Evolutionary conservation across 495 filamentous ascomycete genomes (phyloP).

Genomic region (Trichocladium uniseriatum): DNA sequence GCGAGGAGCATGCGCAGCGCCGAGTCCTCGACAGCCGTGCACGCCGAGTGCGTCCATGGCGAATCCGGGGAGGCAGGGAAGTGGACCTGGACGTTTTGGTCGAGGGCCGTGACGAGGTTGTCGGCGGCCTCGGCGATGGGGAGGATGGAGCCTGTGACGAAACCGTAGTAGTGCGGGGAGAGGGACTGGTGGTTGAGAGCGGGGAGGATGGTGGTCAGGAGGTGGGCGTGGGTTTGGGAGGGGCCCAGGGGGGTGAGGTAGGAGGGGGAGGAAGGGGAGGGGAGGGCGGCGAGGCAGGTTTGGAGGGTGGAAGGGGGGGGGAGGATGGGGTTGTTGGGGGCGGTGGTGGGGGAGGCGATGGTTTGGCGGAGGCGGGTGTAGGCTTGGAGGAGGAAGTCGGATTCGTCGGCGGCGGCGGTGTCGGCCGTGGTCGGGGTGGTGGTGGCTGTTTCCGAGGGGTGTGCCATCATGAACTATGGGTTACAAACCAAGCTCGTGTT

Average conservation of each 20-base stretch:
- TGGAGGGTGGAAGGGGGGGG: conserved; percentile 9
- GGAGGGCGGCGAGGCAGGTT: conserved; percentile 22
- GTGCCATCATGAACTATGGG: neutral
- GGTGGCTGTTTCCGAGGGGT: neutral
- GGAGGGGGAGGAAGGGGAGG: conserved; percentile 6
- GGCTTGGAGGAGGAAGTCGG: conserved; percentile 10
- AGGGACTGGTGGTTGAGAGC: conserved; percentile 54
- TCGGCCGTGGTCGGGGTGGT: too few species aligned
- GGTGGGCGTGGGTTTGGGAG: conserved; percentile 25
- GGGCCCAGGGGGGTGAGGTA: conserved; percentile 19
- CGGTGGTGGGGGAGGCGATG: neutral
- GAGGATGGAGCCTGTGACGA: conserved; percentile 74
- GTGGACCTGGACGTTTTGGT: conserved; percentile 84
- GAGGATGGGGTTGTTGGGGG: neutral
- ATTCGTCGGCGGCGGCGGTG: neutral
- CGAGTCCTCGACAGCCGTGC: conserved; percentile 63
- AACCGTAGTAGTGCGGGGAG: conserved; percentile 69
- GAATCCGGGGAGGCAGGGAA: conserved; percentile 38
- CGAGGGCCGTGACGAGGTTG: conserved; percentile 63
- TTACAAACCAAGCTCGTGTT: neutral
- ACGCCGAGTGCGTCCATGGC: conserved; percentile 44
- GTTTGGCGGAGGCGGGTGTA: conserved; percentile 13
- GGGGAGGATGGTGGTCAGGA: conserved; percentile 54
- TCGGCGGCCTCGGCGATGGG: conserved; percentile 82
- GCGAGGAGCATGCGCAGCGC: conserved; percentile 61